Evolutionary conservation across 805 yeast species (phyloP), one percentile per base, ranked within the genome.

Genomic region (Nakazawaea siamensis): DNA sequence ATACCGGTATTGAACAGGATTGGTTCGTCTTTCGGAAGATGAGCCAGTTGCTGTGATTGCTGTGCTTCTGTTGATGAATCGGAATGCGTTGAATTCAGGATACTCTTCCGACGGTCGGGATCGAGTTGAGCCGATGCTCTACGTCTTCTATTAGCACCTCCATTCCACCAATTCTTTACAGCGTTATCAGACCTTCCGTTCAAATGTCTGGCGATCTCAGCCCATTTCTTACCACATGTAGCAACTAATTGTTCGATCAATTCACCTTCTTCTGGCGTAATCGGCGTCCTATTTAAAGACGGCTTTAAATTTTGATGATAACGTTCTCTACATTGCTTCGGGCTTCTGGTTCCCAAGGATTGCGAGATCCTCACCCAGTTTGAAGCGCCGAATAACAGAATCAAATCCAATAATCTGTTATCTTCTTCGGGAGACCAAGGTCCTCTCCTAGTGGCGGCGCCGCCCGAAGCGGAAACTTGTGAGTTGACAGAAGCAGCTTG

Each of bases 121-220:
- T 46, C 37, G 5, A 57, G 50, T 23, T 53, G 52, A 9, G 57
- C 52, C 2, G 64, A 54, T 19, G 68, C 66, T 43, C 86, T 62
- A 48, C 92, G 70, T 41, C 95, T 64, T 41, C 94, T 66, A 52
- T 83, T 85, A 11, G 94, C 90, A 7, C 95, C 94, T 4, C 95
- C 94, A 51, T 85, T 85, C 95, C 95, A 86, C 95, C 95, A 87
- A 58, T 87, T 87, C 53, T 85, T 85, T 48, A 85, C 84, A 15
- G 94, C 87, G 54, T 85, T 86, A 55, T 86, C 96, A n/a, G 81
- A 70, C 35, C 96, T 64, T 2, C 95, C 95, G 42, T 82, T 80
- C 39, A 86, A 60, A 55, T 85, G 94, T 34, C 95, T 70, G 13
- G 95, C 85, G 30, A 86, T 87, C 50, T 84, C 95, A 0, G 96